Evolutionary conservation across 2,329 filamentous ascomycete genomes (phyloP).

Genomic region (Fusarium fracticaudum): DNA sequence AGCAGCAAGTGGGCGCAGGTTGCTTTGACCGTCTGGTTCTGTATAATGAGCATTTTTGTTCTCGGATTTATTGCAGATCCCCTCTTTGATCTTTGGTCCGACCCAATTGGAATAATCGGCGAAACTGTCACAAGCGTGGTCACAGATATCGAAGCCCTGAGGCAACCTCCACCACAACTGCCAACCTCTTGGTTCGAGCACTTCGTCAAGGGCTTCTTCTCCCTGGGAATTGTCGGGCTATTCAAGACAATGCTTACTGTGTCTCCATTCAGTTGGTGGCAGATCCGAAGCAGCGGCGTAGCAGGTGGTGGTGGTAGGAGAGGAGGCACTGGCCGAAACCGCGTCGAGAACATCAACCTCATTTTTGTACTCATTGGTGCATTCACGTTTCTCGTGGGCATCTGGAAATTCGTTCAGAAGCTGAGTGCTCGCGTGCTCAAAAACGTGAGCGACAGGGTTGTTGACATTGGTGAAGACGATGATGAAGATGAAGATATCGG

Average conservation of each 20-base stretch:
- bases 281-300: conserved; percentile 70
- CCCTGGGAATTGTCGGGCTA: conserved; percentile 86
- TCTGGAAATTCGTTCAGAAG: conserved; percentile 83
- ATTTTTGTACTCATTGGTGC: conserved; percentile 82
- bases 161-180: conserved; percentile 56
- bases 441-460: conserved; percentile 79
- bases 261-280: conserved; percentile 81
- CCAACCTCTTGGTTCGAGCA: conserved; percentile 78
- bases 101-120: conserved; percentile 73
- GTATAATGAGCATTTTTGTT: conserved; percentile 77
- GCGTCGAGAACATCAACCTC: conserved; percentile 82
- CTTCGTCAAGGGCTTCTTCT: conserved; percentile 90
- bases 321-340: conserved; percentile 75
- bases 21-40: conserved; percentile 74
- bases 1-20: conserved; percentile 74
- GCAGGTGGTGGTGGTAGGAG: conserved; percentile 62
- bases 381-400: conserved; percentile 80
- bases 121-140: conserved; percentile 59
- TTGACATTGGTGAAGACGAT: conserved; percentile 77
- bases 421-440: conserved; percentile 79
- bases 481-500: conserved; percentile 64
- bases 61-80: conserved; percentile 94
- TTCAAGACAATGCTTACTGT: conserved; percentile 80
- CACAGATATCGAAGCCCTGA: conserved; percentile 52
- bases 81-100: conserved; percentile 87